Base-by-base conservation (phyloP, 2,329 filamentous ascomycete genomes). In the Paecilomyces niveus region DNA sequence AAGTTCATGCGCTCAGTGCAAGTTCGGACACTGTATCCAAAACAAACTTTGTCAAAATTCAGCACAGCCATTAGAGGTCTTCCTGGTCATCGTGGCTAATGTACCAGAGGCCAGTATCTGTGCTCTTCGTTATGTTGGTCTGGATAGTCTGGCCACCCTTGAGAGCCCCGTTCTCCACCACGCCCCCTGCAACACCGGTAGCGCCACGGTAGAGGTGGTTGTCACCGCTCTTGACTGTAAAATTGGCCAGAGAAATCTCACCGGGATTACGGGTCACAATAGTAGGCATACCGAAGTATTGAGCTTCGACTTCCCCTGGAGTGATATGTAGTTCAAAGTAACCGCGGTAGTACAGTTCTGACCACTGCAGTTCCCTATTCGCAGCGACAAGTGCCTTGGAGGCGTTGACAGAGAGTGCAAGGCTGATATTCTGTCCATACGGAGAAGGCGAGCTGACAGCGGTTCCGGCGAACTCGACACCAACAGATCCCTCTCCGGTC, bases 261-360 rank as follows among this genome's bases (percentile, higher is more conserved):
- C 83, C 83, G 0, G 80, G 75, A 64, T 88, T 89, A 51, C 84
- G 77, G 3, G 74, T 80, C 24, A 81, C 74, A 4, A 88, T 77
- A 0, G 81, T 85, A 0, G 86, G 86, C 67, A 82, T 67, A 49
- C 85, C 88, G 64, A 85, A 91, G 73, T 81, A 91, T 11, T 78
- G 77, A 0, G 87, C 87, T n/a, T 82, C 76, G 1, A 88, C 78
- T 52, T 81, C 74, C 10, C 86, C 77, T 22, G 82, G 78, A 21
- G 74, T 78, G 57, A 89, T 76, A 54, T 81, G 79, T 49, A 90
- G 75, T 67, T 88, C 82, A 64, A 85, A 90, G 74, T 91, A 91
- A 1, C 88, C 89, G 18, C 88, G 80, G 71, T 90, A 91, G 70
- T 88, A 90, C 7, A 85, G 71, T 58, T 90, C 88, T 64, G 87